phyloP scores from a whole-genome alignment of 2,329 filamentous ascomycete genomes.

The Botrytis tulipae region DNA sequence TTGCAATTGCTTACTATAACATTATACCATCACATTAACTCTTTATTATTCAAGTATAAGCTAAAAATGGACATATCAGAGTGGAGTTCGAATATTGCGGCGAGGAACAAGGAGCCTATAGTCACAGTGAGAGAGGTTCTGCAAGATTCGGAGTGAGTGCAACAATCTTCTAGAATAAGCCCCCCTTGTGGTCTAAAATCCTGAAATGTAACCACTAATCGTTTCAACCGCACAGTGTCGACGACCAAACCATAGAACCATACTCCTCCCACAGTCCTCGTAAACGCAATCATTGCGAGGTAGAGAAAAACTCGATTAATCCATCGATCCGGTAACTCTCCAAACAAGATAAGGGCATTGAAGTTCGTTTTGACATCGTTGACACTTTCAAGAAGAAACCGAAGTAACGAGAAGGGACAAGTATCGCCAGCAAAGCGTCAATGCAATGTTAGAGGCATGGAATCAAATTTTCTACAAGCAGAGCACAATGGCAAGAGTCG shows the following conservation, averaged over 20 bases:
- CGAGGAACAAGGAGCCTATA: conserved; percentile 1
- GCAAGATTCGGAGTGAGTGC: conserved; percentile 9
- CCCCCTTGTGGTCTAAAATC: not conserved
- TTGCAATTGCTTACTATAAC: not conserved
- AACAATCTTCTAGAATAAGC: not conserved
- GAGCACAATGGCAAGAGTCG: not conserved
- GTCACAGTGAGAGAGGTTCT: conserved; percentile 6
- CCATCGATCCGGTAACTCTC: conserved; percentile 1
- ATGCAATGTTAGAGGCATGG: not conserved
- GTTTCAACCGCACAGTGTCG: not conserved
- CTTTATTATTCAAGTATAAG: not conserved
- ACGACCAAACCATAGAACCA: not conserved
- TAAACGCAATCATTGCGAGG: conserved; percentile 2
- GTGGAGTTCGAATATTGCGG: not conserved
- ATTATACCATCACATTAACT: not conserved
- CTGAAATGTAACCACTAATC: not conserved
- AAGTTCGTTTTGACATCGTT: not conserved
- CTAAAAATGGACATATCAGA: conserved; percentile 1
- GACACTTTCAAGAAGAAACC: not conserved
- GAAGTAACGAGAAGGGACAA: not conserved
- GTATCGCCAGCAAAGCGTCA: conserved; percentile 18
- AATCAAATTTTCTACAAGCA: not conserved
- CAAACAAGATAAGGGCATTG: not conserved
- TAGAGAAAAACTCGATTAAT: not conserved
- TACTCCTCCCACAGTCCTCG: not conserved